phyloP scores from a whole-genome alignment of 305 asterid species.

The Fraxinus baroniana region DNA sequence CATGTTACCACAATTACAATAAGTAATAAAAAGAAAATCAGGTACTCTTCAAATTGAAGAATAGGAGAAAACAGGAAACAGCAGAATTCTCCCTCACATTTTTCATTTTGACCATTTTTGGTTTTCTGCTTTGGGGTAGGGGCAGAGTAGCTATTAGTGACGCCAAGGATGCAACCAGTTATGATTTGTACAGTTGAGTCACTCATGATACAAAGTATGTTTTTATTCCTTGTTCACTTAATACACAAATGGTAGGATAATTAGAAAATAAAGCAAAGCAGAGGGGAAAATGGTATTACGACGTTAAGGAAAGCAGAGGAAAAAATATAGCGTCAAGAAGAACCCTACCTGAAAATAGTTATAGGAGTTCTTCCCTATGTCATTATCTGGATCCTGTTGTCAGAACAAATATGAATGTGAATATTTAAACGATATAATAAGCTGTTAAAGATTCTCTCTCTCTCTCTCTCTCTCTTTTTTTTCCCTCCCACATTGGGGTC shows the following conservation, averaged over 20 bases:
- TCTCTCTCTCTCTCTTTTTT: neutral
- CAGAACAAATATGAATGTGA: conserved; percentile 22
- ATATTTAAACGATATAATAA: conserved; percentile 10
- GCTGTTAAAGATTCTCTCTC: neutral
- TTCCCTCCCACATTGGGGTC: neutral
- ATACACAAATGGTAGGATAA: neutral
- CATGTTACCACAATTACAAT: neutral
- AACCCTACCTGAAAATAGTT: conserved; percentile 73
- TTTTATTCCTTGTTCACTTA: neutral
- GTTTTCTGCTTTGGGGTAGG: neutral
- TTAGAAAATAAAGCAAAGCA: conserved; percentile 7
- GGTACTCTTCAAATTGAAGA: neutral
- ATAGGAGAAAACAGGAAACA: neutral
- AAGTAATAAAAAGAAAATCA: neutral
- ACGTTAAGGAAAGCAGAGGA: neutral
- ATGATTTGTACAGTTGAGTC: neutral
- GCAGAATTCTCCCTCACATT: neutral
- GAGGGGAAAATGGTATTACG: neutral
- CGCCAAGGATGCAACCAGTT: neutral
- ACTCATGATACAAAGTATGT: neutral
- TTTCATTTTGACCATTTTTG: neutral
- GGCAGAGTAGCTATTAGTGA: neutral
- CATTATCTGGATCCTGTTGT: conserved; percentile 82
- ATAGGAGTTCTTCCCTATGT: conserved; percentile 88
- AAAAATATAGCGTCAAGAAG: neutral